Evolutionary conservation across 805 yeast species (phyloP).

Genomic region (Saccharomycopsis sp.): DNA sequence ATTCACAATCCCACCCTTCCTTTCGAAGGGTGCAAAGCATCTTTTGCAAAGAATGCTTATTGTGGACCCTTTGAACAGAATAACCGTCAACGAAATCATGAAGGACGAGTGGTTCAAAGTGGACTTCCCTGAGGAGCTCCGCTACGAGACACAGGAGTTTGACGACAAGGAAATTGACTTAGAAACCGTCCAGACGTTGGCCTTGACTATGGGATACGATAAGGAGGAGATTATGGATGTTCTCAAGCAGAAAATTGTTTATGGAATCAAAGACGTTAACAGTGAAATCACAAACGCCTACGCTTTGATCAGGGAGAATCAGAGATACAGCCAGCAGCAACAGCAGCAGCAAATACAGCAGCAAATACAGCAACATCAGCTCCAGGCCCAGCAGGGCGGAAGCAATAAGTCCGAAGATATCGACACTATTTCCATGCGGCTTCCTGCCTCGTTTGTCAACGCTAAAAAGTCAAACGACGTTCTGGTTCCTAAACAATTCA

Average conservation of each 20-base stretch:
- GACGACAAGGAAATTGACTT: constrained; percentile 49
- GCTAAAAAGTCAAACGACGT: neutral
- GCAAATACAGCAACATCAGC: neutral
- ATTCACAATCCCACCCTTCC: constrained; percentile 77
- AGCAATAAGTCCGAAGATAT: neutral
- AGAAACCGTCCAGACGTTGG: constrained; percentile 63
- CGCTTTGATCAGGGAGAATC: constrained; percentile 71
- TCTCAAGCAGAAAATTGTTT: constrained; percentile 26
- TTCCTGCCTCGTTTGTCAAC: neutral
- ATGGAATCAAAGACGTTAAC: constrained; percentile 34
- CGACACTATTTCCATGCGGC: neutral
- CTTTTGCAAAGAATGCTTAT: constrained; percentile 83
- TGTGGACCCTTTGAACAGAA: constrained; percentile 87
- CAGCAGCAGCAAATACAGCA: constrained; percentile 41
- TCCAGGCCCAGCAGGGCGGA: neutral
- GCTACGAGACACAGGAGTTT: constrained; percentile 18
- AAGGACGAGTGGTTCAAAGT: constrained; percentile 89
- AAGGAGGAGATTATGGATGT: constrained; percentile 75
- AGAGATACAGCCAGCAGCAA: constrained; percentile 39
- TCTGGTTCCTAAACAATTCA: neutral
- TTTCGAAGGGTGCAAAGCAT: constrained; percentile 77
- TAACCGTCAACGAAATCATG: constrained; percentile 84
- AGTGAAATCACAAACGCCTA: constrained; percentile 84
- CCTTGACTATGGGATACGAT: constrained; percentile 83
- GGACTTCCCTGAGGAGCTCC: constrained; percentile 68